phyloP scores from a whole-genome alignment of 164 flowering plant genomes.

The Dillenia suffruticosa region DNA sequence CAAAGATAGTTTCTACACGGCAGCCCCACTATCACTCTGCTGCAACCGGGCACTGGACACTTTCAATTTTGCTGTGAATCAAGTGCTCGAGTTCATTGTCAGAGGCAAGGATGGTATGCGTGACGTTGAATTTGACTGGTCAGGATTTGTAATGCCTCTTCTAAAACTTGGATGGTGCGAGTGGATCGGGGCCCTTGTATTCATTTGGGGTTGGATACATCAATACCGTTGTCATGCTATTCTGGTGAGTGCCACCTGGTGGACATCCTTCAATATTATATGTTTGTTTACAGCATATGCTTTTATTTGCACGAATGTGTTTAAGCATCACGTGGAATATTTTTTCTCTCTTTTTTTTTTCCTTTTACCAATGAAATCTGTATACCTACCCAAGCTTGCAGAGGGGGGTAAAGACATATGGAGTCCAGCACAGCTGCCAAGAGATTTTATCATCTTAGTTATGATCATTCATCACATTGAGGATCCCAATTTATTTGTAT shows the following conservation, averaged over 20 bases:
- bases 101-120: constrained; percentile 42
- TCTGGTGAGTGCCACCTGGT: constrained; percentile 48
- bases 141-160: constrained; percentile 49
- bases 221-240: constrained; percentile 77
- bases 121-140: constrained; percentile 38
- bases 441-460: no score
- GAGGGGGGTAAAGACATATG: no score
- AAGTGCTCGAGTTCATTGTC: constrained; percentile 41
- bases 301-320: no score
- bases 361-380: no score
- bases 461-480: no score
- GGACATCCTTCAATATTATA: no score
- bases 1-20: constrained; percentile 64
- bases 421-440: no score
- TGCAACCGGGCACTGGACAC: constrained; percentile 46
- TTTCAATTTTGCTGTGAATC: constrained; percentile 27
- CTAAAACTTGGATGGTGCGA: constrained; percentile 51
- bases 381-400: no score
- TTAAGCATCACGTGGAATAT: no score
- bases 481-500: no score
- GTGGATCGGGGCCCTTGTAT: constrained; percentile 72
- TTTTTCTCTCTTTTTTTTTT: no score
- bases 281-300: no score
- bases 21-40: constrained; percentile 84
- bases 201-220: constrained; percentile 89